Evolutionary conservation across 1,284 basidiomycete genomes (phyloP), one percentile per base, ranked within the genome.

Genomic region (Malassezia cuniculi): DNA sequence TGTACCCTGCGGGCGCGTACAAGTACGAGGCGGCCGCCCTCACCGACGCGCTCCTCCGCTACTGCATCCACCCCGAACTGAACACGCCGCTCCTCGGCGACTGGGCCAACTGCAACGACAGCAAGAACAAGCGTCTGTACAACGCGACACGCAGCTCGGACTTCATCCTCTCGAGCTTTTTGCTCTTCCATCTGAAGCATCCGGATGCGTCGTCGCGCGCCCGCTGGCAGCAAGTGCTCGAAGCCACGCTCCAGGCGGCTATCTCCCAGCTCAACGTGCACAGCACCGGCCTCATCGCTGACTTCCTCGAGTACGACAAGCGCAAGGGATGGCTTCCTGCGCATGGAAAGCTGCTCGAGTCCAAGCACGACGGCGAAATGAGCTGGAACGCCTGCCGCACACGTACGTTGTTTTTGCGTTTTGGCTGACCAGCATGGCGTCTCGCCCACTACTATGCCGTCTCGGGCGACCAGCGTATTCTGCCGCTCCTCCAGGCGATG

Each of bases 311-410:
- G 12, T 57, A 34, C 31, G 30, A 53, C 20, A 6, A 16, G n/a
- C 15, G 22, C 6, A 19, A 33, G n/a, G 8, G 39, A 26, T 61
- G 56, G 57, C 30, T 34, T 1, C 48, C 50, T 0, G 41, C 53
- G 0, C 31, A 36, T 1, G 55, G 55, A 1, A 50, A 61, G 24
- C 36, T 55, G 18, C 34, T 61, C 10, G 59, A 61, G 27, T 40
- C 45, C 18, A 49, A 57, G 16, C 35, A 55, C 32, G 59, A 61
- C 34, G 59, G 59, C 3, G 36, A 47, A 0, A 44, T 59, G 31
- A 51, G 49, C 38, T 61, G 59, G 59, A 61, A 61, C 35, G 57
- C 59, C 1, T 61, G 59, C 26, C 47, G 59, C 6, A 61, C 59
- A 4, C 55, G 43, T 45, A 36, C 15, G 43, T 45, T 0, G 6